Conservation (phyloP, 768 basidiomycete genomes). For the Russula sp. region DNA sequence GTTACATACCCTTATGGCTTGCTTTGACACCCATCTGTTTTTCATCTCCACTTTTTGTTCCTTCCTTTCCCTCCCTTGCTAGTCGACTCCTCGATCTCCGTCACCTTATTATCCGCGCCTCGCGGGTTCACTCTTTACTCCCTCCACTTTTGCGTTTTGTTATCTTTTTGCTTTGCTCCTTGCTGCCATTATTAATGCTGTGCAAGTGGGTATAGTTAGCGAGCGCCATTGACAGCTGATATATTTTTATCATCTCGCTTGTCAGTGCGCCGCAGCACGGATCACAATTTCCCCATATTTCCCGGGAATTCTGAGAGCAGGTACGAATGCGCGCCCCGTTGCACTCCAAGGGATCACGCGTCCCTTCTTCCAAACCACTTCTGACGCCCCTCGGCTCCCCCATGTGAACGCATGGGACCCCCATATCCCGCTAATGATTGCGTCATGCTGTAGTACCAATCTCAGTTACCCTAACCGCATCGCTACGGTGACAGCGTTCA, state of each 20-base stretch:
- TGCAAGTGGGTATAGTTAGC: not conserved
- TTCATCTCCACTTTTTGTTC: not conserved
- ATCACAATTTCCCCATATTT: not conserved
- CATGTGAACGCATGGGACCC: not conserved
- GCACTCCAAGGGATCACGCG: conserved; percentile 3
- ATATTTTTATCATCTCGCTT: conserved; percentile 1
- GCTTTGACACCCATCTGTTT: not conserved
- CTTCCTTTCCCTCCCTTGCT: not conserved
- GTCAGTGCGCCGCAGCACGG: not conserved
- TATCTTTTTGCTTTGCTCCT: not conserved
- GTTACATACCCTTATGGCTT: not conserved
- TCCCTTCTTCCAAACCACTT: not conserved
- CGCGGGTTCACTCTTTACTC: not conserved
- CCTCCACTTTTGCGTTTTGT: too few relatives aligned
- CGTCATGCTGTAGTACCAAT: not conserved
- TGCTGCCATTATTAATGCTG: not conserved
- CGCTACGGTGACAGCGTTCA: not conserved
- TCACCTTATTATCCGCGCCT: not conserved
- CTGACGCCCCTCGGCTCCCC: not conserved
- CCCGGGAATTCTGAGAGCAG: not conserved
- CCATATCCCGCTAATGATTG: not conserved
- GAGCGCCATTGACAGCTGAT: conserved; percentile 1
- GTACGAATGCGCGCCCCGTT: conserved; percentile 2
- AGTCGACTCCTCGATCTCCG: not conserved
- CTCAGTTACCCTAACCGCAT: not conserved